These are phyloP conservation scores for Tubosaeta sp. DNA, from an alignment of 768 basidiomycete species.

Conservation along the genomic window DNA sequence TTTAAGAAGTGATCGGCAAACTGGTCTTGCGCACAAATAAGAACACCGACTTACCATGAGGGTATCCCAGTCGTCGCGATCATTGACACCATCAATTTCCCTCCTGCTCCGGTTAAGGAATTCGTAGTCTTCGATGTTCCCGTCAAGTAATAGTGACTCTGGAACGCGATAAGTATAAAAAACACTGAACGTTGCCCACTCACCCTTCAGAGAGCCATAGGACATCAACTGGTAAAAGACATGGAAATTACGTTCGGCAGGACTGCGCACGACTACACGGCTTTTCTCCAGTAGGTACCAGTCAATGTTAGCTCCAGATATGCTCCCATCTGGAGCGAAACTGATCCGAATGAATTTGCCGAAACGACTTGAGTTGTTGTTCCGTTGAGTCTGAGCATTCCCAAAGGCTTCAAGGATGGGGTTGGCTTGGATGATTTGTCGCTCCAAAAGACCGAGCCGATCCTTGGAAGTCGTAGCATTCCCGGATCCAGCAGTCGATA, in stretches of 20 bases:
- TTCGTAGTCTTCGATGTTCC: slow-evolving; percentile 76
- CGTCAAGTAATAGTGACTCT: slow-evolving; percentile 75
- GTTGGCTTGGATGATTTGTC: slow-evolving; percentile 96
- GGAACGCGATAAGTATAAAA: slow-evolving; percentile 9
- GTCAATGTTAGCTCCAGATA: slow-evolving; percentile 96
- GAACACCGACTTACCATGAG: slow-evolving; percentile 51
- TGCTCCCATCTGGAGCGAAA: slow-evolving; percentile 89
- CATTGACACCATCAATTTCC: slow-evolving; percentile 95
- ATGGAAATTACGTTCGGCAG: slow-evolving; percentile 91
- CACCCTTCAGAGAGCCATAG: slow-evolving; percentile 66
- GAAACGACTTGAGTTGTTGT: slow-evolving; percentile 98
- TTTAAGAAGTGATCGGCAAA: slow-evolving; percentile 27
- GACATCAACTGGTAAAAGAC: slow-evolving; percentile 94
- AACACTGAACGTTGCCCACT: slow-evolving; percentile 11
- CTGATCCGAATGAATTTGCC: slow-evolving; percentile 97
- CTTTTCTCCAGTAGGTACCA: slow-evolving; percentile 99
- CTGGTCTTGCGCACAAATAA: not conserved
- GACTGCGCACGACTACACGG: slow-evolving; percentile 81
- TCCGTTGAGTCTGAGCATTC: slow-evolving; percentile 96
- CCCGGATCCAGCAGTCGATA: slow-evolving; percentile 42
- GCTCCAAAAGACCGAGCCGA: slow-evolving; percentile 82
- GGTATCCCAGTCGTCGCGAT: slow-evolving; percentile 79
- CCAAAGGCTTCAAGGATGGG: slow-evolving; percentile 97
- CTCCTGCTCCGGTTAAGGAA: slow-evolving; percentile 86
- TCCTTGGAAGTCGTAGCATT: slow-evolving; percentile 57